Conservation (phyloP, 345 rosid species). For the Gossypium mustelinum region DNA sequence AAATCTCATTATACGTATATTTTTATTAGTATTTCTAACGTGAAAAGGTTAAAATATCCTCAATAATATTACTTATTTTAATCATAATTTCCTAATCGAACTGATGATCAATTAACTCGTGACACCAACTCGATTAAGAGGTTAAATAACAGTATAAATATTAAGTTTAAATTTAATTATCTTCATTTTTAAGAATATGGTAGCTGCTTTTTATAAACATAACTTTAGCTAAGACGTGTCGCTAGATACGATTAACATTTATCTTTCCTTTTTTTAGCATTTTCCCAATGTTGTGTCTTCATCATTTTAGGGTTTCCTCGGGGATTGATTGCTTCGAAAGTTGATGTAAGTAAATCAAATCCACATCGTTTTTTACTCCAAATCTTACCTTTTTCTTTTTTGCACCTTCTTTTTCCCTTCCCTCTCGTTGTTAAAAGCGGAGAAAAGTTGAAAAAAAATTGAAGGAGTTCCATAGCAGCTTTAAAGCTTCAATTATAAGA, state of each 20-base stretch:
- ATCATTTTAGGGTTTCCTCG: constrained; percentile 14
- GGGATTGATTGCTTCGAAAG: constrained; percentile 5
- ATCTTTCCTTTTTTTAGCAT: not conserved
- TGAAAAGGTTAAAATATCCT: too few species aligned
- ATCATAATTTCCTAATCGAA: too few species aligned
- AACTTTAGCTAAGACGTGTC: too few species aligned
- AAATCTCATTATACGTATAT: too few species aligned
- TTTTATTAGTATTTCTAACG: too few species aligned
- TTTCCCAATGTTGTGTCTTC: not conserved
- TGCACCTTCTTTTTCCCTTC: not conserved
- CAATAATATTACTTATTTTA: too few species aligned
- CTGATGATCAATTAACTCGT: too few species aligned
- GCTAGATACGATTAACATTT: not conserved
- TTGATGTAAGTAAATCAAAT: constrained; percentile 32
- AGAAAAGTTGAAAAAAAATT: constrained; percentile 19
- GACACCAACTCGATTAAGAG: rapidly evolving
- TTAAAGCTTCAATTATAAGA: constrained; percentile 60
- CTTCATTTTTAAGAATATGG: too few species aligned
- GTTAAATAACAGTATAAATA: not conserved
- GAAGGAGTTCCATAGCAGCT: constrained; percentile 31
- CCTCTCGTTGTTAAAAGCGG: constrained; percentile 19
- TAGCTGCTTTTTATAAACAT: too few species aligned
- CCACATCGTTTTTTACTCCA: constrained; percentile 22
- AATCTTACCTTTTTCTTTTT: not conserved
- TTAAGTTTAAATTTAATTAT: too few species aligned